A percentile compares a stretch with the other conserved stretches of the same genome.
phyloP scores from a whole-genome alignment of 345 rosid species.

The Salix dunnii region DNA sequence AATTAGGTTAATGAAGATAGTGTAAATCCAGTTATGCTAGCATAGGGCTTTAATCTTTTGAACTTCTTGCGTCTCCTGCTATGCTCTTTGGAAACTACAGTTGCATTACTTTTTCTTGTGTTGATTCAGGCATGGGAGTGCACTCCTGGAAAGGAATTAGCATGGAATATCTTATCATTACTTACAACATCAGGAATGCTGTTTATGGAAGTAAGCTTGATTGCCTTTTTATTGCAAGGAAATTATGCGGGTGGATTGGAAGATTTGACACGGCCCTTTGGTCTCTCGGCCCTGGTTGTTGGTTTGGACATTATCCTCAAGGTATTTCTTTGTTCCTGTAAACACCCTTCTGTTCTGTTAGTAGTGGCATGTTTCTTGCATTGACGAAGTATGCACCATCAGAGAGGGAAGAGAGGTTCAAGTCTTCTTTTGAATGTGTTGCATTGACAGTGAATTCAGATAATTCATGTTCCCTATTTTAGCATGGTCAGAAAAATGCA shows the following conservation, averaged over 20 bases:
- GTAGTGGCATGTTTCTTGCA: background rate
- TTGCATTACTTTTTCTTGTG: background rate
- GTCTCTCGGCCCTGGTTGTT: constrained; percentile 64
- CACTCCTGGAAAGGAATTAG: constrained; percentile 62
- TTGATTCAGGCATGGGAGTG: constrained; percentile 77
- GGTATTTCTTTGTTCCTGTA: constrained; percentile 40
- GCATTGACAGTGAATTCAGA: background rate
- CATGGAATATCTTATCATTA: constrained; percentile 79
- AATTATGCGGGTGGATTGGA: constrained; percentile 73
- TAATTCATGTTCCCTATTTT: background rate
- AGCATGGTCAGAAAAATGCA: background rate
- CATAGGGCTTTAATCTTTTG: background rate
- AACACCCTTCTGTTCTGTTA: background rate
- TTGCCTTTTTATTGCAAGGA: constrained; percentile 88
- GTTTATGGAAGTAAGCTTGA: constrained; percentile 90
- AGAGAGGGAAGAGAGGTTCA: background rate
- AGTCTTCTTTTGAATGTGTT: background rate
- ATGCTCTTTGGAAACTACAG: background rate
- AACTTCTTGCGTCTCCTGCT: background rate
- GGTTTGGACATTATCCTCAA: constrained; percentile 79
- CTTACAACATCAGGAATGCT: constrained; percentile 87
- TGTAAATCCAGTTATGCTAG: background rate
- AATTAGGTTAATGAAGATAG: background rate
- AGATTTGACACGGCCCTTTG: constrained; percentile 73
- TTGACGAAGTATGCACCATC: background rate